Conservation (phyloP, 331 rosid genomes). For the Phaseolus coccineus region DNA sequence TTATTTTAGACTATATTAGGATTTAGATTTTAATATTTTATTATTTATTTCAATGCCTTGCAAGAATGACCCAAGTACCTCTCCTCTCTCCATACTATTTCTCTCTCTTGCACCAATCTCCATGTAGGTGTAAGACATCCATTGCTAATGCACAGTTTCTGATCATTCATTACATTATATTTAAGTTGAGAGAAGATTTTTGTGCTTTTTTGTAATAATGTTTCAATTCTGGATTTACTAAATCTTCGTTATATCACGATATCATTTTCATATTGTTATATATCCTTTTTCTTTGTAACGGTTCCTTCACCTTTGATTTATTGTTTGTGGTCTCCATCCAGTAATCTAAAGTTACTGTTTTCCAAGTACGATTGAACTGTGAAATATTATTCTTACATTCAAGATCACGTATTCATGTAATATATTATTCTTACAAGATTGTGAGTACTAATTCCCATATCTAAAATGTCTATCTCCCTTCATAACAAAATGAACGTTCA, state of each 20-base stretch:
- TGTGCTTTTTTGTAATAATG: conserved; percentile 25
- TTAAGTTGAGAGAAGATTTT: conserved; percentile 7
- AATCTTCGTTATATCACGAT: neutral
- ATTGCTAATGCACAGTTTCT: conserved; percentile 9
- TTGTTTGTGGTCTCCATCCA: conserved; percentile 16
- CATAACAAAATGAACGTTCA: conserved; percentile 24
- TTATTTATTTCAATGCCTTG: conserved; percentile 29
- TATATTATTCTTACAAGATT: neutral
- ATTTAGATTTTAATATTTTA: neutral
- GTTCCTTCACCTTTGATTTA: conserved; percentile 12
- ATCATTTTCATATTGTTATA: neutral
- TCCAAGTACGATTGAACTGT: neutral
- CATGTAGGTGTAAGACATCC: conserved; percentile 3
- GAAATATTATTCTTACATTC: neutral
- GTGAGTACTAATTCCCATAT: neutral
- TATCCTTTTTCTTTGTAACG: conserved; percentile 14
- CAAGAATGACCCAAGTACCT: conserved; percentile 28
- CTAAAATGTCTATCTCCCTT: neutral
- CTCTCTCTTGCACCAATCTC: neutral
- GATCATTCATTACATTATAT: conserved; percentile 37
- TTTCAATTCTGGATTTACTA: conserved; percentile 31
- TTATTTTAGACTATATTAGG: neutral
- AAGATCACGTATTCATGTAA: neutral
- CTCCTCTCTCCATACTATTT: neutral
- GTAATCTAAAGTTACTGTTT: neutral